A percentile compares a stretch with the other conserved stretches of the same genome.
phyloP scores from a whole-genome alignment of 768 basidiomycete species.

The Sutorius australiensis region DNA sequence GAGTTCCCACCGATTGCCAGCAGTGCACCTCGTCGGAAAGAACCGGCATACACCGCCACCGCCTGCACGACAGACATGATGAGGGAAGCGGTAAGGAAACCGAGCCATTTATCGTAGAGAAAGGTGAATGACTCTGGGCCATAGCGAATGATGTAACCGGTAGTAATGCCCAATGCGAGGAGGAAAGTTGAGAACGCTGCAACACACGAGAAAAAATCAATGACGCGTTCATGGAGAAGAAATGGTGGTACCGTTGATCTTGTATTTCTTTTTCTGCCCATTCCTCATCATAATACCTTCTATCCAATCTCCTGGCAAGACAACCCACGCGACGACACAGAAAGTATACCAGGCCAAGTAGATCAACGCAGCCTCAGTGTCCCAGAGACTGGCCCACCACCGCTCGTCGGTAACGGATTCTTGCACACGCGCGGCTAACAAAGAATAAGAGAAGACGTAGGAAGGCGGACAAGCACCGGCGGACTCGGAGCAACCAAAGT shows the following conservation, averaged over 20 bases:
- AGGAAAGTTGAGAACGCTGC: slow-evolving; percentile 86
- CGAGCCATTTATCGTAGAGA: slow-evolving; percentile 89
- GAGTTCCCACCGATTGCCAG: slow-evolving; percentile 93
- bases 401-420: slow-evolving; percentile 42
- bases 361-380: slow-evolving; percentile 66
- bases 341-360: slow-evolving; percentile 94
- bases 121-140: slow-evolving; percentile 85
- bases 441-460: slow-evolving; percentile 33
- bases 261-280: slow-evolving; percentile 79
- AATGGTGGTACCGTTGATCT: slow-evolving; percentile 77
- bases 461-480: slow-evolving; percentile 68
- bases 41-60: slow-evolving; percentile 61
- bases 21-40: slow-evolving; percentile 66
- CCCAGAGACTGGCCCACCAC: slow-evolving; percentile 82
- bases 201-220: not conserved
- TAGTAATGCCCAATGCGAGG: slow-evolving; percentile 68
- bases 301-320: slow-evolving; percentile 72
- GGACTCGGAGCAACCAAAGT: slow-evolving; percentile 71
- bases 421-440: slow-evolving; percentile 37
- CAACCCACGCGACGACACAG: slow-evolving; percentile 72
- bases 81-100: slow-evolving; percentile 79
- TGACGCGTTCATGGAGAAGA: not conserved
- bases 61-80: slow-evolving; percentile 78
- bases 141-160: slow-evolving; percentile 64
- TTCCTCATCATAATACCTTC: slow-evolving; percentile 69